phyloP scores from a whole-genome alignment of 768 basidiomycete species.

The Amanita thiersii region DNA sequence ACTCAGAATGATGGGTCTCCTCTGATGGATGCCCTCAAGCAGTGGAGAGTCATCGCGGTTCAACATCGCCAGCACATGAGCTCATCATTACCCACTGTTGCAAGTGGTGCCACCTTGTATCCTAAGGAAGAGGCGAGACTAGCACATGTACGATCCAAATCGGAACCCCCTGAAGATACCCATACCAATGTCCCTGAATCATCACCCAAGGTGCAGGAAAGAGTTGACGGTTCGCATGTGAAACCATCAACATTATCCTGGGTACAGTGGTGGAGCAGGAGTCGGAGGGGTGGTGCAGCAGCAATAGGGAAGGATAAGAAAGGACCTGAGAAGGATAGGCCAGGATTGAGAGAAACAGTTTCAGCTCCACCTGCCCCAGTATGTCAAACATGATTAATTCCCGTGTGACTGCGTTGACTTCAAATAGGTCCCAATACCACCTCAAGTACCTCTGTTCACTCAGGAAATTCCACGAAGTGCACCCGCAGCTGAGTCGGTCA shows the following conservation, averaged over 20 bases:
- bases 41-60: constrained; percentile 53
- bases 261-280: constrained; percentile 80
- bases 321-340: constrained; percentile 14
- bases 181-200: constrained; percentile 8
- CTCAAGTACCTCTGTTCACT: neutral
- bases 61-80: constrained; percentile 16
- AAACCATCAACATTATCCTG: constrained; percentile 61
- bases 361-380: constrained; percentile 19
- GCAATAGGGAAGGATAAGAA: constrained; percentile 17
- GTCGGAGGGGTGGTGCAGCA: constrained; percentile 18
- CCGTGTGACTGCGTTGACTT: neutral
- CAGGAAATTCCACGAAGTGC: too few species aligned
- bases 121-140: constrained; percentile 6
- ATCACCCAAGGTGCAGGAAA: constrained; percentile 8
- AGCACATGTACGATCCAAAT: constrained; percentile 24
- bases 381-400: neutral
- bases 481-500: too few species aligned
- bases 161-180: constrained; percentile 27
- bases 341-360: constrained; percentile 15
- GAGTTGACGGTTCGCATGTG: constrained; percentile 11
- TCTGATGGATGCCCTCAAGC: constrained; percentile 62
- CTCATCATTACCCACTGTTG: constrained; percentile 25
- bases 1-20: constrained; percentile 69
- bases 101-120: constrained; percentile 5
- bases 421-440: neutral